A percentile compares a stretch with the other conserved stretches of the same genome.
phyloP scores from a whole-genome alignment of 495 filamentous ascomycete species.

The Hypoxylon subgilvum region DNA sequence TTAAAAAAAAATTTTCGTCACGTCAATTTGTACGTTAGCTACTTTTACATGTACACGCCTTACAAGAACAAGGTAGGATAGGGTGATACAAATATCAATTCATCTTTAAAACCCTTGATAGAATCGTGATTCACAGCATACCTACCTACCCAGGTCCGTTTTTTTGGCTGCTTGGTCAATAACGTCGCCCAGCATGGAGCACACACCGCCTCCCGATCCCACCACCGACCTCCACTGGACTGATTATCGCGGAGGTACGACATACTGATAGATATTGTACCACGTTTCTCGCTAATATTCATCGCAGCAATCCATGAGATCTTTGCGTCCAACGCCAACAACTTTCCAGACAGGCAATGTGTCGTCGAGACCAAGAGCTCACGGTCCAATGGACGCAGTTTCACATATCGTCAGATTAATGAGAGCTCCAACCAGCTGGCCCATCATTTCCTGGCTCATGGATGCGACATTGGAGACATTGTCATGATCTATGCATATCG shows the following conservation, averaged over 20 bases:
- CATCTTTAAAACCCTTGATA: too few species aligned
- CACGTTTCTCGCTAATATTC: too few species aligned
- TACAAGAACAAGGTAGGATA: too few species aligned
- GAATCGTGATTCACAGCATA: too few species aligned
- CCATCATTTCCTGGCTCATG: constrained; percentile 75
- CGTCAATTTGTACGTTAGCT: too few species aligned
- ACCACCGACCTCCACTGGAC: constrained; percentile 82
- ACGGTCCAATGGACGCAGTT: constrained; percentile 64
- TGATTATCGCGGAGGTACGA: too few species aligned
- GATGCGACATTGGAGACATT: constrained; percentile 80
- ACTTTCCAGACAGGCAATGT: constrained; percentile 77
- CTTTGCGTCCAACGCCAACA: constrained; percentile 66
- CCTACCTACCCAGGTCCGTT: too few species aligned
- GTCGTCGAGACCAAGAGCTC: constrained; percentile 80
- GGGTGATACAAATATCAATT: too few species aligned
- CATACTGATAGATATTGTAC: too few species aligned
- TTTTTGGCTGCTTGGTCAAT: neutral
- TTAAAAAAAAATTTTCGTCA: too few species aligned
- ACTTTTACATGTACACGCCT: too few species aligned
- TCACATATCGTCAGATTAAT: constrained; percentile 88
- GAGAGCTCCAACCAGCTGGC: constrained; percentile 82
- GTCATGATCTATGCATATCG: constrained; percentile 92
- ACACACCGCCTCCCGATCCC: constrained; percentile 69
- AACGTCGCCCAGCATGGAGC: neutral
- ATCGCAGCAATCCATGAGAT: constrained; percentile 75